Conservation (phyloP, 192 early-diverging fungal genomes). For the Coemansia sp. region DNA sequence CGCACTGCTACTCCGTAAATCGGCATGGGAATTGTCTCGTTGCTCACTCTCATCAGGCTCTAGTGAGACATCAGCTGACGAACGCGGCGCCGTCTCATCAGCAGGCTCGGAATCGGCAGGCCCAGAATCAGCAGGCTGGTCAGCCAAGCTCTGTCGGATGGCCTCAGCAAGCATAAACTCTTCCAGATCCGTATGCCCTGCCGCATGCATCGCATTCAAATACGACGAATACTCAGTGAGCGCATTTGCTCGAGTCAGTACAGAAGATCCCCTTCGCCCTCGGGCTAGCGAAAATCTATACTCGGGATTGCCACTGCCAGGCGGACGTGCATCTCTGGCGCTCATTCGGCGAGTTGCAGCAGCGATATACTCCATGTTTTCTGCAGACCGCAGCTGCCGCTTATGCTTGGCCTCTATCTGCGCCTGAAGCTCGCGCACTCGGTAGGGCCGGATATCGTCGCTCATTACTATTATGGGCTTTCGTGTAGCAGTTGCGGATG, state of each 20-base stretch:
- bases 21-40: no score
- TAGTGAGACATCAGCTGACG: no score
- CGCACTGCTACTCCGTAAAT: no score
- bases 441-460: slow-evolving; percentile 46
- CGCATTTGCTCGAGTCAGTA: background rate
- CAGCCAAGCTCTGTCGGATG: slow-evolving; percentile 71
- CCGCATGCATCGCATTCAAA: slow-evolving; percentile 69
- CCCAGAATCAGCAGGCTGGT: slow-evolving; percentile 22
- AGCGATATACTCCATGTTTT: slow-evolving; percentile 39
- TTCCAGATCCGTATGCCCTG: slow-evolving; percentile 72
- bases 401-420: slow-evolving; percentile 16
- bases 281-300: no score
- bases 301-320: slow-evolving; percentile 1
- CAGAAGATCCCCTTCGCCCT: background rate
- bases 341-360: slow-evolving; percentile 39
- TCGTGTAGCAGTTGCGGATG: slow-evolving; percentile 1
- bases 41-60: no score
- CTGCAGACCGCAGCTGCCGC: slow-evolving; percentile 27
- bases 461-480: slow-evolving; percentile 57
- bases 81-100: background rate
- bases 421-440: slow-evolving; percentile 16
- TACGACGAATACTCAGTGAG: slow-evolving; percentile 57
- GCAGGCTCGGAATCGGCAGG: background rate
- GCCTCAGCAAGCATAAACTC: slow-evolving; percentile 94
- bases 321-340: slow-evolving; percentile 6